Evolutionary conservation across 148 eudicot species (phyloP).

Genomic region (Bassia scoparia): DNA sequence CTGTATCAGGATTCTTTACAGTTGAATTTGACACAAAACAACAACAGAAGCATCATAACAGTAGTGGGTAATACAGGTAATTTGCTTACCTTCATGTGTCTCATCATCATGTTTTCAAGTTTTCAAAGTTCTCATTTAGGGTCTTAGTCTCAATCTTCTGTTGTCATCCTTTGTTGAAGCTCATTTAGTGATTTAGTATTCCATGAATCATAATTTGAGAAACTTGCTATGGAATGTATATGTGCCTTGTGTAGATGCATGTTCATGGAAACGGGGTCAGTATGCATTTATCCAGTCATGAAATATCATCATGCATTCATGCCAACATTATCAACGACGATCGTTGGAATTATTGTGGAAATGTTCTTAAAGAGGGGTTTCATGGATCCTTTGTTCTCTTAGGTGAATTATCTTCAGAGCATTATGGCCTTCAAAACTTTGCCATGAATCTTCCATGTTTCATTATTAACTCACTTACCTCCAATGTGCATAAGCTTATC

Average conservation of each 20-base stretch:
- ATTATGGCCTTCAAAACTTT: no score
- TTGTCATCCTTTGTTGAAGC: neutral
- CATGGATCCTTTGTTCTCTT: no score
- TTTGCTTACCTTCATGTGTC: neutral
- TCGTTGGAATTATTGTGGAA: no score
- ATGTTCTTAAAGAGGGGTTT: neutral
- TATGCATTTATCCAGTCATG: neutral
- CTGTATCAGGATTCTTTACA: constrained; percentile 44
- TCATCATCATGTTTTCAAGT: neutral
- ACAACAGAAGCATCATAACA: constrained; percentile 48
- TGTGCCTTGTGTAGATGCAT: neutral
- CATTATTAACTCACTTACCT: neutral
- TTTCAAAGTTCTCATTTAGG: no score
- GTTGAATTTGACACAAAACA: constrained; percentile 47
- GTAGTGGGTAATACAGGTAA: constrained; percentile 77
- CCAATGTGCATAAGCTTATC: neutral
- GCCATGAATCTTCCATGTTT: neutral
- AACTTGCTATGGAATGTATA: neutral
- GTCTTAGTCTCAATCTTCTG: neutral
- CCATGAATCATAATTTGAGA: neutral
- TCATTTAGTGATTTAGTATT: neutral
- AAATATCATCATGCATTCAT: neutral
- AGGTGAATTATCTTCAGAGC: no score
- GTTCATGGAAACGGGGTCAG: neutral
- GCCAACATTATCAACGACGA: neutral